Conservation (phyloP, 2,329 filamentous ascomycete genomes). For the Aspergillus hortae region DNA sequence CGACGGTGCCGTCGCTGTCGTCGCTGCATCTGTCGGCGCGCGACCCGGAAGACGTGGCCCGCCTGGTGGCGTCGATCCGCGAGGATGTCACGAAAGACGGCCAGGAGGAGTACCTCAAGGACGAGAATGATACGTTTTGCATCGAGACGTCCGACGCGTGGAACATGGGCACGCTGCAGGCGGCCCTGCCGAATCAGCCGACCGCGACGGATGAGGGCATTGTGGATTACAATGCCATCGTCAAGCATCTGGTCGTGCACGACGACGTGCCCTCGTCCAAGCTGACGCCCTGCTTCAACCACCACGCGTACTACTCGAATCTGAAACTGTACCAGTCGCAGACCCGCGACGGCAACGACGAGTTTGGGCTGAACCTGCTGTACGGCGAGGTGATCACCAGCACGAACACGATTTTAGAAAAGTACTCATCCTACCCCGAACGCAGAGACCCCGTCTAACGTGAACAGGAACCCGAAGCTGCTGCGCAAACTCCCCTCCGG, state of each 20-base stretch:
- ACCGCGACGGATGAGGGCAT: constrained; percentile 54
- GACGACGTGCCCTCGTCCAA: constrained; percentile 66
- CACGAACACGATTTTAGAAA: constrained; percentile 90
- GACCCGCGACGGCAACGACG: constrained; percentile 51
- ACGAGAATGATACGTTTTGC: constrained; percentile 78
- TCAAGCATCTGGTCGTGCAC: constrained; percentile 73
- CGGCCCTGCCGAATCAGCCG: constrained; percentile 48
- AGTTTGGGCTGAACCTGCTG: constrained; percentile 74
- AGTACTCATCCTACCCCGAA: constrained; percentile 47
- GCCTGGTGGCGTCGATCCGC: constrained; percentile 61
- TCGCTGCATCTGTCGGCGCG: constrained; percentile 75
- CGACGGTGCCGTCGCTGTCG: constrained; percentile 74
- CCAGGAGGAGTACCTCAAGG: constrained; percentile 69
- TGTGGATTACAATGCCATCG: constrained; percentile 68
- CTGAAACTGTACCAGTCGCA: constrained; percentile 64
- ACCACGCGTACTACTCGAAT: constrained; percentile 71
- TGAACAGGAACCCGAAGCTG: constrained; percentile 67
- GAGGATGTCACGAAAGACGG: constrained; percentile 65
- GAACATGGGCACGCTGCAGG: constrained; percentile 54
- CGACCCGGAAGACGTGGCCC: constrained; percentile 61
- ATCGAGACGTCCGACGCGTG: constrained; percentile 66
- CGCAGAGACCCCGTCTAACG: not conserved
- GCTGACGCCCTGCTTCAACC: constrained; percentile 82
- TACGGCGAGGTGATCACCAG: constrained; percentile 93
- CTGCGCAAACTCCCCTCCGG: constrained; percentile 74